These are phyloP conservation scores for Pythium pyrilobum DNA, from an alignment of 352 stramenopile species.

Conservation along the genomic window DNA sequence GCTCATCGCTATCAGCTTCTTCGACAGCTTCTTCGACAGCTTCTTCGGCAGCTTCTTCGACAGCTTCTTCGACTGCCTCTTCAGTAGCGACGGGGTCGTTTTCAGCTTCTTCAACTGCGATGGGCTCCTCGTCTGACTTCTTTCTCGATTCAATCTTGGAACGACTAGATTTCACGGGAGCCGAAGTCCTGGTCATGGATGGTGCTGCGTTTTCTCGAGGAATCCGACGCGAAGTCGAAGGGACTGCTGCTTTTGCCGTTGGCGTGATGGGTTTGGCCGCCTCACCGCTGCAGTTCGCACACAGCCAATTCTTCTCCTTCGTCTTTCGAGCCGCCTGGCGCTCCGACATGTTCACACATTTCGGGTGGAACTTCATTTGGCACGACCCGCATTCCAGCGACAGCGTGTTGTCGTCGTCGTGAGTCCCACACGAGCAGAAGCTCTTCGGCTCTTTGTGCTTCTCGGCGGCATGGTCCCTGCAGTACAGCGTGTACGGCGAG, in stretches of 20 bases:
- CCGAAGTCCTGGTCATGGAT: background rate
- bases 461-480: conserved; percentile 49
- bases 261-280: conserved; percentile 2
- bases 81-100: background rate
- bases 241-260: background rate
- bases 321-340: conserved; percentile 48
- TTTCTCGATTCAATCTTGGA: no score
- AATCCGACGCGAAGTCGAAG: background rate
- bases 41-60: background rate
- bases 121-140: background rate
- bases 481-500: conserved; percentile 71
- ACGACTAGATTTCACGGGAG: background rate
- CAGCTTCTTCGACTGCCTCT: background rate
- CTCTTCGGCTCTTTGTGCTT: conserved; percentile 33
- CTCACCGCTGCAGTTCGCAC: conserved; percentile 24
- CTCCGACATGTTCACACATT: conserved; percentile 79
- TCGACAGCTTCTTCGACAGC: background rate
- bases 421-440: conserved; percentile 43
- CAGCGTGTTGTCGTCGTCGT: conserved; percentile 39
- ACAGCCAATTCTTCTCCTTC: conserved; percentile 46
- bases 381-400: conserved; percentile 62
- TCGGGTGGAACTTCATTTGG: conserved; percentile 64
- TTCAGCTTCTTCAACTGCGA: background rate
- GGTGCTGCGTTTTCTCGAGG: background rate
- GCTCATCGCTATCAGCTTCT: background rate